Percentiles rank a stretch among this genome's conserved stretches.
Conservation (phyloP, 129 eudicot species). For the Lonicera japonica region DNA sequence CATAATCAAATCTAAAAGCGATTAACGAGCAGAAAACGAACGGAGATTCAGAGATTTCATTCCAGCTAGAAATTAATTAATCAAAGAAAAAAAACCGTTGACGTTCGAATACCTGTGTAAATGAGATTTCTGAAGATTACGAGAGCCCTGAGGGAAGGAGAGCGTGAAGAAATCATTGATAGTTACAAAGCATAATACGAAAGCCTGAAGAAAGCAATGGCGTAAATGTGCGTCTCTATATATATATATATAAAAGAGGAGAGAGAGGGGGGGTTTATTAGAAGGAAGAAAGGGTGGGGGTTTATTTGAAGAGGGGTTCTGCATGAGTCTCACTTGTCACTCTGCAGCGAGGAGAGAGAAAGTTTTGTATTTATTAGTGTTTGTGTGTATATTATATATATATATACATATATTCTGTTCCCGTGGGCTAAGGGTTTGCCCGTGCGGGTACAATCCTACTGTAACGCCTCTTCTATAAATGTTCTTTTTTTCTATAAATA, state of each 20-base stretch:
- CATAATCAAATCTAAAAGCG: background rate
- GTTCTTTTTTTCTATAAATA: too few relatives aligned
- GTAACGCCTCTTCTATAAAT: too few relatives aligned
- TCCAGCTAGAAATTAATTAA: too few relatives aligned
- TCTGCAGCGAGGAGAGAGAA: constrained; percentile 36
- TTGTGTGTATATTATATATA: too few relatives aligned
- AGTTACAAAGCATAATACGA: constrained; percentile 3
- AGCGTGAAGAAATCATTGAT: constrained; percentile 23
- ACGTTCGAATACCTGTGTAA: constrained; percentile 20
- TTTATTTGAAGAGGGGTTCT: constrained; percentile 23
- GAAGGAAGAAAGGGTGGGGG: background rate
- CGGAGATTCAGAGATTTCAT: background rate
- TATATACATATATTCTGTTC: too few relatives aligned
- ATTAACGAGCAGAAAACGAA: background rate
- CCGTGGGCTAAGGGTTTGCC: too few relatives aligned
- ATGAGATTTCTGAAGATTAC: constrained; percentile 39
- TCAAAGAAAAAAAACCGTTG: too few relatives aligned
- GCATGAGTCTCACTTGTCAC: constrained; percentile 51
- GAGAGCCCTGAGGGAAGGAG: constrained; percentile 31
- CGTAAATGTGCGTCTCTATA: background rate
- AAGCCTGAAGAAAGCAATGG: too few relatives aligned
- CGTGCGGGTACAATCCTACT: too few relatives aligned
- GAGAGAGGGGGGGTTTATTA: constrained; percentile 4
- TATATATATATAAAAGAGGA: background rate
- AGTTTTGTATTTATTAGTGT: too few relatives aligned